Base-by-base conservation (phyloP, 140 eudicot species). In the Bidens hawaiensis region DNA sequence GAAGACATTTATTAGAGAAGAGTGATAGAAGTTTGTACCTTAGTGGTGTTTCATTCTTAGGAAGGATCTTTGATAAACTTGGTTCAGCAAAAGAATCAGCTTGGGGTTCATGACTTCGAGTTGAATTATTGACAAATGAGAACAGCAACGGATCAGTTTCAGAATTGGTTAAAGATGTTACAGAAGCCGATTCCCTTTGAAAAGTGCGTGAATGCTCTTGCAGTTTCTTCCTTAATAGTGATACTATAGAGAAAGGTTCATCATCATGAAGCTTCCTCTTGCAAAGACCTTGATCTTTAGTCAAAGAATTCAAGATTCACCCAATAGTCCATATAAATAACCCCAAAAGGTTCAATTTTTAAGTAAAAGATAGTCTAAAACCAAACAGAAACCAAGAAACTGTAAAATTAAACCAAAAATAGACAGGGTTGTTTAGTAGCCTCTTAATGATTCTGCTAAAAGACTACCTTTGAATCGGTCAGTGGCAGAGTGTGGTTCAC, bases 191-290 rank as follows among this genome's bases (percentile, higher is more conserved):
- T 51, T 76, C 81, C 69, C 72, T 68, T 21, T 62, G 75, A 45
- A 46, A 53, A 25, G 63, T 69, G 34, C 27, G 71, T 56, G 81
- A 69, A 49, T 68, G 85, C 69, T 80, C 83, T 58, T 75, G 77
- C 71, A 77, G 64, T 50, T 79, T 85, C 67, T 75, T 85, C 80
- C 80, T 88, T 67, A 89, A 64, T 12, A 76, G 19, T 12, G 75
- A 76, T 46, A 76, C 24, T 41, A 80, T 69, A 47, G 85, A 77
- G 27, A 63, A 69, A 43, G 82, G 75, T 14, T 83, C 87, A 72
- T 70, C 73, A 5, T 67, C 78, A 40, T 62, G 52, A 7, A 51
- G 62, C 69, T 68, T 77, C 70, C 67, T 64, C 64, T 83, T 83
- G 74, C 77, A 69, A 48, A 82, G 83, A 15, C 82, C 73, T 73